Evolutionary conservation across 169 alveolate species (phyloP), one percentile per base, ranked within the genome.

Genomic region (Plasmodium reichenowi): DNA sequence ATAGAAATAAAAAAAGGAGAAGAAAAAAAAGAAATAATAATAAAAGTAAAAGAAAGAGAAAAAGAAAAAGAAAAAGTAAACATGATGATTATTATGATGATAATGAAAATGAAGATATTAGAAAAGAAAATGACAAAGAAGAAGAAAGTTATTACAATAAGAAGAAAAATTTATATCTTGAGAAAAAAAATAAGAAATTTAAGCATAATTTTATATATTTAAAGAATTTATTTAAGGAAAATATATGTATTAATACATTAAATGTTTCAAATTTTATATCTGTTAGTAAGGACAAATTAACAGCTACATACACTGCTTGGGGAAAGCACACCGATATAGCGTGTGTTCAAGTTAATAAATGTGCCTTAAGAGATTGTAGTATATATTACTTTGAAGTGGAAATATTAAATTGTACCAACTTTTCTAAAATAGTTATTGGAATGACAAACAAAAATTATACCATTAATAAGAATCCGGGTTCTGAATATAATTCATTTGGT

Each of bases 311-410:
- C 45, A 63, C 80, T 48, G 90, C 86, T 10, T 66, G 90, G 89
- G 75, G 87, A 32, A 72, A 80, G n/a, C 88, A 89, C 48, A 92
- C 75, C 7, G 78, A 68, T 29, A 60, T 91, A 62, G 91, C 95
- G 94, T 88, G 94, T 6, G 96, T 95, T 9, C 97, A 94, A 76
- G 80, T 96, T 12, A 91, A 95, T 47, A 60, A 58, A 24, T 88
- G 95, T 54, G 96, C 94, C 3, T 95, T 96, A 3, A 87, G 94
- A 32, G 91, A 88, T 29, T 93, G 97, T 68, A 91, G 94, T 13
- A 64, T 94, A 32, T 94, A 94, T 64, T 95, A 95, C 71, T 95
- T 86, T 63, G 97, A 95, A 72, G 95, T 93, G 0, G 91, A 89
- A 48, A 58, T 95, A 12, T 32, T 95, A 50, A 72, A 87, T 13